These are phyloP conservation scores for Cruciata laevipes DNA, from an alignment of 257 asterid species.

Conservation along the genomic window DNA sequence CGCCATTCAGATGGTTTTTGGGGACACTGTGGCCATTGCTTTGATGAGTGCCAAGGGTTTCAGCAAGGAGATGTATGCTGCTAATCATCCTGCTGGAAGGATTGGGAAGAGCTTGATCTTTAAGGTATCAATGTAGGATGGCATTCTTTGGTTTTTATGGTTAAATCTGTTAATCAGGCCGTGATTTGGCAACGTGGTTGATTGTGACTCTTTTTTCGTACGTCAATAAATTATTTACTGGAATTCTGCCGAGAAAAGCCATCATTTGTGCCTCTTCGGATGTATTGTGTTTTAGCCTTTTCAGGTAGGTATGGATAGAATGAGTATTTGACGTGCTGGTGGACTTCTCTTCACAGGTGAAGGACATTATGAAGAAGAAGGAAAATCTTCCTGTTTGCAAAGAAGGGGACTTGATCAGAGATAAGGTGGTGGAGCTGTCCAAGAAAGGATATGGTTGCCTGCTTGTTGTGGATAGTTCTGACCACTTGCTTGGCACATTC, in stretches of 20 bases:
- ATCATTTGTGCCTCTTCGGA: neutral
- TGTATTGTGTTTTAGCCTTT: neutral
- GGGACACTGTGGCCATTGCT: constrained; percentile 89
- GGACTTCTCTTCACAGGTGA: constrained; percentile 46
- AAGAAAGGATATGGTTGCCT: constrained; percentile 97
- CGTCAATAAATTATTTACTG: neutral
- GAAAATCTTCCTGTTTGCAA: constrained; percentile 80
- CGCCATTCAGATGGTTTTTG: constrained; percentile 53
- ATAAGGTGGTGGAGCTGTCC: constrained; percentile 84
- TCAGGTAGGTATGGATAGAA: neutral
- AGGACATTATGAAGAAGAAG: constrained; percentile 81
- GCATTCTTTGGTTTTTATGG: neutral
- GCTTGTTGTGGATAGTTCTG: constrained; percentile 55
- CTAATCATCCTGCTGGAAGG: constrained; percentile 58
- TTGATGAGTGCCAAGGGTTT: constrained; percentile 76
- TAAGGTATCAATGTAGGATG: constrained; percentile 38
- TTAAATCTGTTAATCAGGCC: neutral
- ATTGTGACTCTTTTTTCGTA: neutral
- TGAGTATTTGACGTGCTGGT: neutral
- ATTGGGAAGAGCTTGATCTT: constrained; percentile 56
- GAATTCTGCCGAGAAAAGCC: no score
- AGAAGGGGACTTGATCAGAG: constrained; percentile 81
- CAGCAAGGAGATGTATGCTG: constrained; percentile 78
- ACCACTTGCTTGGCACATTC: constrained; percentile 74
- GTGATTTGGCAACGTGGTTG: neutral